Conservation (phyloP, 2,329 filamentous ascomycete species). For the Colletotrichum sp. region DNA sequence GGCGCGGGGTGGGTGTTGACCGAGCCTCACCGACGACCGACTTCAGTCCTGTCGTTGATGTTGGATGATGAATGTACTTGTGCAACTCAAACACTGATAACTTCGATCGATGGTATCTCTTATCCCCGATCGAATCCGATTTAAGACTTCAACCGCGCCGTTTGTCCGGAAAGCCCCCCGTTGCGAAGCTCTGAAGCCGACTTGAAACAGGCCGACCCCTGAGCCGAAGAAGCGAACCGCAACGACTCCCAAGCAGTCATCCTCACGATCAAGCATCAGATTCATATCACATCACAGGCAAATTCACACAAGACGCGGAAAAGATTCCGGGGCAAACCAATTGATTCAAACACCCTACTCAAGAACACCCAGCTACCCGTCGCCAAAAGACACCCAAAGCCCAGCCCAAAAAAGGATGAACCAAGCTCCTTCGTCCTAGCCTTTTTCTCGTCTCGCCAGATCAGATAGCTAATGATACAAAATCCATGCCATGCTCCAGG, state of each 20-base stretch:
- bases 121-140: background rate
- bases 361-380: slow-evolving; percentile 2
- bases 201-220: background rate
- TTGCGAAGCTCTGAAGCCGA: background rate
- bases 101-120: background rate
- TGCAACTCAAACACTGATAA: background rate
- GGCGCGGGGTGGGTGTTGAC: background rate
- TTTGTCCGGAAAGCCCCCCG: background rate
- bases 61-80: background rate
- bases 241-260: background rate
- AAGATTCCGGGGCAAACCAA: slow-evolving; percentile 1
- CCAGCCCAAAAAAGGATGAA: background rate
- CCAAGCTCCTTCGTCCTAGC: background rate
- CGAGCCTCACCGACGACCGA: background rate
- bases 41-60: background rate
- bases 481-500: background rate
- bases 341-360: slow-evolving; percentile 18
- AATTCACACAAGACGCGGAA: background rate
- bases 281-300: background rate
- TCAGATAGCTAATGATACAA: background rate
- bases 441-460: background rate
- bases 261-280: background rate
- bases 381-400: background rate
- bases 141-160: background rate
- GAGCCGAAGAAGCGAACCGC: background rate